Evolutionary conservation across 2,329 filamentous ascomycete genomes (phyloP).

Genomic region (Paraconiothyrium brasiliense): DNA sequence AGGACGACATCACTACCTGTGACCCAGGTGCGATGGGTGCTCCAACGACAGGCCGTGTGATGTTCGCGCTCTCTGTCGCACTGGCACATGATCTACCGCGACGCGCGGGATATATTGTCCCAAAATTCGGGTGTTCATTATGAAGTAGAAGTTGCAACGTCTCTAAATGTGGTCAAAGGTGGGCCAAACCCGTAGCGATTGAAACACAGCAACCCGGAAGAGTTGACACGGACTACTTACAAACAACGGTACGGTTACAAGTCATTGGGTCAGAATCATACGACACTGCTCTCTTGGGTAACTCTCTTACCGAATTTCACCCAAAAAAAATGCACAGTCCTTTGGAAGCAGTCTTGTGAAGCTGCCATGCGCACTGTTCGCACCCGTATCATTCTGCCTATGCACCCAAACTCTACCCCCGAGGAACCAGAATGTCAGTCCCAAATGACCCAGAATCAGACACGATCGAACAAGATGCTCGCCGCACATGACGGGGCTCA

Average conservation of each 20-base stretch:
- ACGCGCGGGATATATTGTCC: neutral
- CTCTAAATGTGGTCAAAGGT: neutral
- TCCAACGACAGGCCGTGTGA: neutral
- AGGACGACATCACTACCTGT: neutral
- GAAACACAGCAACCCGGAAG: neutral
- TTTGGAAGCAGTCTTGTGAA: neutral
- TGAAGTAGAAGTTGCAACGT: neutral
- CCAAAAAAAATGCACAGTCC: neutral
- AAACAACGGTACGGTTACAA: neutral
- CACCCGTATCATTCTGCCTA: neutral
- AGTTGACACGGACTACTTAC: neutral
- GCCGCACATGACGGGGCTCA: neutral
- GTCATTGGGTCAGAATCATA: neutral
- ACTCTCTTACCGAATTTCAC: neutral
- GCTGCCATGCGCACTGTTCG: neutral
- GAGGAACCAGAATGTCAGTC: neutral
- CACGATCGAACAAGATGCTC: neutral
- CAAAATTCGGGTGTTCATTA: neutral
- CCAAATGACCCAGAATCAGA: neutral
- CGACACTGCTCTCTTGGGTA: neutral
- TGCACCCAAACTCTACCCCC: neutral
- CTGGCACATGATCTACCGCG: neutral
- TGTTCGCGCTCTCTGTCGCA: neutral
- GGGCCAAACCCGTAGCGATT: neutral
- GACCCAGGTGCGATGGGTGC: neutral